Percentiles rank a stretch among this genome's conserved stretches.
These are phyloP conservation scores for Colletotrichum horii DNA, from an alignment of 2,329 filamentous ascomycete genomes.

Conservation along the genomic window DNA sequence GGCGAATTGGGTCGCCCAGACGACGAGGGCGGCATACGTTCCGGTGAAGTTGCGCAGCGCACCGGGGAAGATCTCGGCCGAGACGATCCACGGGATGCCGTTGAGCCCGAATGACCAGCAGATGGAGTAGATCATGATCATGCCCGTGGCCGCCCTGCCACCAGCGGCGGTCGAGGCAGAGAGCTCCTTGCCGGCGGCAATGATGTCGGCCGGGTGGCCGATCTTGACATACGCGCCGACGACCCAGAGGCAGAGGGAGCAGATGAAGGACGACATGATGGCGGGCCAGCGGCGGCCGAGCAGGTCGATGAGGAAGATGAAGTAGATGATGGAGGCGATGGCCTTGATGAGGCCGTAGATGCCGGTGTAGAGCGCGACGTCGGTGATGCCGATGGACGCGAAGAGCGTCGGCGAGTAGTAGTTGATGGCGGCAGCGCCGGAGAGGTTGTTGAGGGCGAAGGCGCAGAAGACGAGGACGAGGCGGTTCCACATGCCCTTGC, in stretches of 20 bases:
- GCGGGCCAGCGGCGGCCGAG: slow-evolving; percentile 44
- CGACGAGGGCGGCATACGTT: slow-evolving; percentile 42
- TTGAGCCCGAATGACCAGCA: slow-evolving; percentile 52
- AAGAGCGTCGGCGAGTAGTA: slow-evolving; percentile 49
- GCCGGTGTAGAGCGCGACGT: slow-evolving; percentile 51
- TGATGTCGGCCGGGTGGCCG: slow-evolving; percentile 50
- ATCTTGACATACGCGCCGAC: slow-evolving; percentile 59
- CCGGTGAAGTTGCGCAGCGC: slow-evolving; percentile 46
- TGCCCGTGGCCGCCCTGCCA: slow-evolving; percentile 57
- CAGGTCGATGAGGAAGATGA: slow-evolving; percentile 42
- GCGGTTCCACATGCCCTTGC: slow-evolving; percentile 46
- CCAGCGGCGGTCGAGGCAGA: slow-evolving; percentile 47
- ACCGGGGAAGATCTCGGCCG: slow-evolving; percentile 49
- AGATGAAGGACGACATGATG: slow-evolving; percentile 53
- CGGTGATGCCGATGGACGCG: slow-evolving; percentile 48
- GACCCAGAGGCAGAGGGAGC: slow-evolving; percentile 54
- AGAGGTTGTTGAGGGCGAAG: slow-evolving; percentile 45
- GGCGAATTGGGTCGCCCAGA: slow-evolving; percentile 46
- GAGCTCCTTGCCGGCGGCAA: slow-evolving; percentile 44
- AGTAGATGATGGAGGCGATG: slow-evolving; percentile 45
- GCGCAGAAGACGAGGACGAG: slow-evolving; percentile 40
- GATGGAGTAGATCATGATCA: slow-evolving; percentile 59
- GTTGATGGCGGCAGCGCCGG: slow-evolving; percentile 49
- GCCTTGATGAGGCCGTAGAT: slow-evolving; percentile 55
- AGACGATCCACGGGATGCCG: slow-evolving; percentile 50